phyloP scores from a whole-genome alignment of 768 basidiomycete genomes.

The Flagelloscypha sp. region DNA sequence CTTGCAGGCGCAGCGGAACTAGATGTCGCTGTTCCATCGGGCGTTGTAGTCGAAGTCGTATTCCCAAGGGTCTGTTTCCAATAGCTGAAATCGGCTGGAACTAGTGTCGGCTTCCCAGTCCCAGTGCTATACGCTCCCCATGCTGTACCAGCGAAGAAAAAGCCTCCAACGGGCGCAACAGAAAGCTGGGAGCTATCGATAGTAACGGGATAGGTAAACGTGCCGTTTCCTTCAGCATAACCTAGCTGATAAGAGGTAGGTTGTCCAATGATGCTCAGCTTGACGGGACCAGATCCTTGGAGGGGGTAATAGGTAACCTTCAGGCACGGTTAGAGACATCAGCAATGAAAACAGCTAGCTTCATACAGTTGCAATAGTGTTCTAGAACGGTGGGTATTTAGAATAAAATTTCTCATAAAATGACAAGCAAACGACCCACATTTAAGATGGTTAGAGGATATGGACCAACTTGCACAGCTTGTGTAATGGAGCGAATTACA shows the following conservation, averaged over 20 bases:
- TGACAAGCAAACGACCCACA: no score
- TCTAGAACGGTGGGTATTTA: no score
- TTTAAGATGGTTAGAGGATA: slow-evolving; percentile 25
- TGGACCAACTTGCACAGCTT: slow-evolving; percentile 26
- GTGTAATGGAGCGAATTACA: slow-evolving; percentile 20
- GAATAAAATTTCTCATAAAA: no score
- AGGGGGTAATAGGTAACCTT: slow-evolving; percentile 17
- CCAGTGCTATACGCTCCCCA: slow-evolving; percentile 32
- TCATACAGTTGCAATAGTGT: slow-evolving; percentile 22
- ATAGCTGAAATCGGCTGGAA: slow-evolving; percentile 28
- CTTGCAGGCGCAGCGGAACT: no score
- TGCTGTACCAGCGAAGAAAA: slow-evolving; percentile 29
- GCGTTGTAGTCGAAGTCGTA: no score
- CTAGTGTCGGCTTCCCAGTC: slow-evolving; percentile 26
- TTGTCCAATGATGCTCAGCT: slow-evolving; percentile 21
- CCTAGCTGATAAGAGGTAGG: slow-evolving; percentile 23
- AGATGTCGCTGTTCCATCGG: no score
- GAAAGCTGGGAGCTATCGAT: slow-evolving; percentile 26
- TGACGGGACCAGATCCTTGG: slow-evolving; percentile 18
- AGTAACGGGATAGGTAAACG: slow-evolving; percentile 18
- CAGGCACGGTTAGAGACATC: neutral
- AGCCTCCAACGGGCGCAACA: slow-evolving; percentile 24
- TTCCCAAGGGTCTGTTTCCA: slow-evolving; percentile 29
- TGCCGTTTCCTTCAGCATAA: slow-evolving; percentile 23
- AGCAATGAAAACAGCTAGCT: neutral